These are phyloP conservation scores for Coleophoma eucalyptorum DNA, from an alignment of 2,329 filamentous ascomycete genomes.

Conservation along the genomic window DNA sequence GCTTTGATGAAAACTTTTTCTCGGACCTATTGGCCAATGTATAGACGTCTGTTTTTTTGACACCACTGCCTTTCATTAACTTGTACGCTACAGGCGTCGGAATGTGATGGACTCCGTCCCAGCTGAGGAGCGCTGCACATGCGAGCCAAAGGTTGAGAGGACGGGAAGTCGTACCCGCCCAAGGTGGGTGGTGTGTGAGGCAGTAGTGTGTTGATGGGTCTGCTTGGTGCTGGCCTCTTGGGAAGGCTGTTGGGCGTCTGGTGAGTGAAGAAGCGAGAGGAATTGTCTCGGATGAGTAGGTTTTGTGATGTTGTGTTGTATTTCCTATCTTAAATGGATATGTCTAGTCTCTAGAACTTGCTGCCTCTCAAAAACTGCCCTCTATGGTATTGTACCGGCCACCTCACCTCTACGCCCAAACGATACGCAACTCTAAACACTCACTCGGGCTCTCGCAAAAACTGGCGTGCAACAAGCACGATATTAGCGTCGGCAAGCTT, in stretches of 20 bases:
- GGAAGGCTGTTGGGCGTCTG: not conserved
- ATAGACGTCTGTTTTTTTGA: not conserved
- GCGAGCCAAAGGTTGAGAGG: constrained; percentile 44
- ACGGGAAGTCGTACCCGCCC: constrained; percentile 50
- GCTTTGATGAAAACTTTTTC: not conserved
- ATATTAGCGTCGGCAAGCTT: constrained; percentile 49
- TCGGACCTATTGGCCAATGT: not conserved
- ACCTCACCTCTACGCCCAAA: constrained; percentile 64
- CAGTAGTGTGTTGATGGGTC: constrained; percentile 5
- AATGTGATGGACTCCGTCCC: constrained; percentile 48
- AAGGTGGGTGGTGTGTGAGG: constrained; percentile 28
- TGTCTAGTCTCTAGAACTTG: constrained; percentile 12
- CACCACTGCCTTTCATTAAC: not conserved
- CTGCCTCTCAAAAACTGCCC: constrained; percentile 18
- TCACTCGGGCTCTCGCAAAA: constrained; percentile 75
- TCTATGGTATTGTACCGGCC: constrained; percentile 40
- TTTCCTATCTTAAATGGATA: not conserved
- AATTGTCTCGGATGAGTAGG: too few relatives aligned
- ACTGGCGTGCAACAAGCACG: constrained; percentile 66
- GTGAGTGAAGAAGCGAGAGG: too few relatives aligned
- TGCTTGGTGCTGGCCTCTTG: not conserved
- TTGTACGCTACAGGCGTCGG: not conserved
- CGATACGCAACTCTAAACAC: constrained; percentile 69
- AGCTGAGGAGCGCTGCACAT: constrained; percentile 48
- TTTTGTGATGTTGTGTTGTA: not conserved